Percentiles rank a stretch among this genome's conserved stretches.
These are phyloP conservation scores for Breynia disticha DNA, from an alignment of 441 rosid genomes.

Conservation along the genomic window DNA sequence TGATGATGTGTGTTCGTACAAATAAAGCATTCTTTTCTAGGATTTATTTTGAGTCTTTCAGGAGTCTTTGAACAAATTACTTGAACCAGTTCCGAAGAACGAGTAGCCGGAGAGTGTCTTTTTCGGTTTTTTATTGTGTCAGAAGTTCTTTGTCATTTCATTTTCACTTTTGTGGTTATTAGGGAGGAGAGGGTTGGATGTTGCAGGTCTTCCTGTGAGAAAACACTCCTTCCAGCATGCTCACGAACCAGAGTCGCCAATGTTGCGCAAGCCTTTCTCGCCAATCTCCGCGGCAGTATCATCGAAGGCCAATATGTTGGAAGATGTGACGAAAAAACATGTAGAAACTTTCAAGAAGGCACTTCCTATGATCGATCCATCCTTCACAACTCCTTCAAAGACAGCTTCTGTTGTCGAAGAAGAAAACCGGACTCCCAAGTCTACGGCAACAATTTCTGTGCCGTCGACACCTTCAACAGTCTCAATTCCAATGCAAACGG, in stretches of 20 bases:
- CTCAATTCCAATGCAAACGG: constrained; percentile 72
- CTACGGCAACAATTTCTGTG: constrained; percentile 33
- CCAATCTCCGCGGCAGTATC: constrained; percentile 50
- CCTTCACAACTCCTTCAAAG: constrained; percentile 43
- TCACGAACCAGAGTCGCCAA: constrained; percentile 50
- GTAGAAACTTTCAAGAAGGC: constrained; percentile 26
- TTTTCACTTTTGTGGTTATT: constrained; percentile 4
- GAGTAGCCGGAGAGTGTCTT: too few relatives aligned
- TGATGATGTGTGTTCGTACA: background rate
- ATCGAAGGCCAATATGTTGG: constrained; percentile 37
- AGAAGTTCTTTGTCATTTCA: background rate
- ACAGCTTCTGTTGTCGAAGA: constrained; percentile 28
- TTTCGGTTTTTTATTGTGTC: too few relatives aligned
- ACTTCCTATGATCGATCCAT: constrained; percentile 17
- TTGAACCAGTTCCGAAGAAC: too few relatives aligned
- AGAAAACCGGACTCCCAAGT: constrained; percentile 57
- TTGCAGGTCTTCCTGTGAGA: constrained; percentile 47
- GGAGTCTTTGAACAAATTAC: too few relatives aligned
- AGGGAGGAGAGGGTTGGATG: constrained; percentile 83
- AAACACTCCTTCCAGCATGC: constrained; percentile 43
- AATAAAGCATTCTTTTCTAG: too few relatives aligned
- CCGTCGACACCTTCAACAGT: constrained; percentile 65
- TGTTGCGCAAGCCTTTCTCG: constrained; percentile 81
- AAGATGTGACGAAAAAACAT: constrained; percentile 14
- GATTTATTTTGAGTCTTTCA: too few relatives aligned